These are phyloP conservation scores for Cryptococcus wingfieldii DNA, from an alignment of 1,284 basidiomycete species.

Conservation along the genomic window DNA sequence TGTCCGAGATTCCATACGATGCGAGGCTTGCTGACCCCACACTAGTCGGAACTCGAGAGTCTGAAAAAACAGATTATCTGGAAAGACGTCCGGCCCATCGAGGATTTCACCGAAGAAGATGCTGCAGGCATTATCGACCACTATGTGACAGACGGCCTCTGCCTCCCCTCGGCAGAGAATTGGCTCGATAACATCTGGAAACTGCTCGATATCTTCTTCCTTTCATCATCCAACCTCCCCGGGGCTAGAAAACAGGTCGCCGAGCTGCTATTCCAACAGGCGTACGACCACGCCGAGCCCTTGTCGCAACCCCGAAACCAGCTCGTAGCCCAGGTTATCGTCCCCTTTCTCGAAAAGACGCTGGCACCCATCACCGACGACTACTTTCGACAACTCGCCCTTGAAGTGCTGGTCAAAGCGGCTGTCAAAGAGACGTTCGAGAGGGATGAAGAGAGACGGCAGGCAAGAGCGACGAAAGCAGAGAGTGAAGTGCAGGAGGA, in stretches of 20 bases:
- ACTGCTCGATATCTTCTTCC: slow-evolving; percentile 48
- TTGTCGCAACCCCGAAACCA: slow-evolving; percentile 42
- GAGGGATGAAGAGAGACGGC: slow-evolving; percentile 39
- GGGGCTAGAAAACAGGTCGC: slow-evolving; percentile 38
- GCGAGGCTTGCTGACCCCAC: no score
- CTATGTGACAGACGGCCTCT: slow-evolving; percentile 49
- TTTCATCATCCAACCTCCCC: slow-evolving; percentile 23
- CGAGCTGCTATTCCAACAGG: slow-evolving; percentile 45
- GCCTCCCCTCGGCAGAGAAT: slow-evolving; percentile 49
- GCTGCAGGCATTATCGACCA: slow-evolving; percentile 50
- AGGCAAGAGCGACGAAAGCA: slow-evolving; percentile 17
- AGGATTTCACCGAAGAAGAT: slow-evolving; percentile 42
- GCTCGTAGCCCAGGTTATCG: slow-evolving; percentile 47
- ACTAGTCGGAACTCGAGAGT: no score
- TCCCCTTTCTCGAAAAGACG: slow-evolving; percentile 49
- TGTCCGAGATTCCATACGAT: no score
- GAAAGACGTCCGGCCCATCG: no score
- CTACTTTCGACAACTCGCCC: slow-evolving; percentile 38
- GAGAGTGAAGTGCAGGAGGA: slow-evolving; percentile 32
- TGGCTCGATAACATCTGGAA: slow-evolving; percentile 53
- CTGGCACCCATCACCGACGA: slow-evolving; percentile 45
- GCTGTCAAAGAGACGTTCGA: slow-evolving; percentile 49
- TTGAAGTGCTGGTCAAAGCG: slow-evolving; percentile 43
- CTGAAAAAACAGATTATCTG: no score
- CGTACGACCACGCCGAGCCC: slow-evolving; percentile 49